These are phyloP conservation scores for Blastobotrys robertii DNA, from an alignment of 805 yeast species.

Conservation along the genomic window DNA sequence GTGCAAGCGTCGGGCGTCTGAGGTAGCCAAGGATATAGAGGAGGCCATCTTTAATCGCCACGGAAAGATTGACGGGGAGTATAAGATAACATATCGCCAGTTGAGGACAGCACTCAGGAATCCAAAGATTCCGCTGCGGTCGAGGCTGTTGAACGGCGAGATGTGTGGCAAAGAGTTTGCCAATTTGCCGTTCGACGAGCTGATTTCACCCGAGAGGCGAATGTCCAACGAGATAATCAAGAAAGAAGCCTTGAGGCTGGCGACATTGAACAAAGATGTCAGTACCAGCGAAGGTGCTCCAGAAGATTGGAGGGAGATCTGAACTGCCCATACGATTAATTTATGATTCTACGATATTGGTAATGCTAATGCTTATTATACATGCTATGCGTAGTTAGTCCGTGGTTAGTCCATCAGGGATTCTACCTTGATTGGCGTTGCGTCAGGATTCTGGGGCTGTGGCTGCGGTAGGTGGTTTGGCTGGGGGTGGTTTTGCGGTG, in stretches of 20 bases:
- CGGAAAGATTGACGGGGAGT: conserved; percentile 15
- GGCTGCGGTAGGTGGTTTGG: too few relatives aligned
- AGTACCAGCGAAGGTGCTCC: too few relatives aligned
- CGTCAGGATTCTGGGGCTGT: too few relatives aligned
- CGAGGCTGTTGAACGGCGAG: conserved; percentile 19
- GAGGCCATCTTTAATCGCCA: conserved; percentile 14
- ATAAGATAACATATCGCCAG: conserved; percentile 9
- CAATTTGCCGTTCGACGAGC: conserved; percentile 20
- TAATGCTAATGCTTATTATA: too few relatives aligned
- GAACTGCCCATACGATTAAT: too few relatives aligned
- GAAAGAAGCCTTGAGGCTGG: conserved; percentile 19
- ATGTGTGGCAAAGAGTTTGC: conserved; percentile 24
- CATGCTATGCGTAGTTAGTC: too few relatives aligned
- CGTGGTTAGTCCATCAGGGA: too few relatives aligned
- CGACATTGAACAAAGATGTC: conserved; percentile 18
- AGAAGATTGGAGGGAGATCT: too few relatives aligned
- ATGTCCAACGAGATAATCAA: conserved; percentile 19
- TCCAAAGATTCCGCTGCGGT: conserved; percentile 16
- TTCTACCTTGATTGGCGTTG: too few relatives aligned
- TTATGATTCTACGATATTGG: too few relatives aligned
- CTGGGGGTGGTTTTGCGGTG: too few relatives aligned
- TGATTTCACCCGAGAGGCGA: conserved; percentile 20
- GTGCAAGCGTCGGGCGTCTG: conserved; percentile 1
- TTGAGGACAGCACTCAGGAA: conserved; percentile 4
- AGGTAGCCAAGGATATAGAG: conserved; percentile 21